Conservation (phyloP, 345 rosid genomes). For the Xanthoceras sorbifolium region DNA sequence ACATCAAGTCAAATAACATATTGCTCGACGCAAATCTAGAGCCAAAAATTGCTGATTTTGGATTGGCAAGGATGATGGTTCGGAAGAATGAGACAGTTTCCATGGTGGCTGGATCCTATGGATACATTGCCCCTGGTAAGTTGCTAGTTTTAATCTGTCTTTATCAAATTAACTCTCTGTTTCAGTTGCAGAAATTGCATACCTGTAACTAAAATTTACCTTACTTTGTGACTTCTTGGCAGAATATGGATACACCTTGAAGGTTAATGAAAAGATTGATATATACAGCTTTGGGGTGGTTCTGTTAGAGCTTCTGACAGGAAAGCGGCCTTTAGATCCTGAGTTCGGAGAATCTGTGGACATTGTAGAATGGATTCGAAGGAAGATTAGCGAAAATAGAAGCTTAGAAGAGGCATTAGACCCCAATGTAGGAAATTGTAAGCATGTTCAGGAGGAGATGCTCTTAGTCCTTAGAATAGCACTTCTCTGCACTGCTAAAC, state of each 20-base stretch:
- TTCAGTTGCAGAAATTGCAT: neutral
- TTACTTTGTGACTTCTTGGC: slow-evolving; percentile 21
- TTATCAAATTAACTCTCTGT: neutral
- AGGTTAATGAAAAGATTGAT: slow-evolving; percentile 94
- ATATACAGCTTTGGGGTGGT: slow-evolving; percentile 90
- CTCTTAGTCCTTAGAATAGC: slow-evolving; percentile 80
- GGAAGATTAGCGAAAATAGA: slow-evolving; percentile 61
- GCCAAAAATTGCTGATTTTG: slow-evolving; percentile 90
- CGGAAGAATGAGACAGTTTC: slow-evolving; percentile 87
- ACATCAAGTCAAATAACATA: slow-evolving; percentile 86
- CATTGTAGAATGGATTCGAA: slow-evolving; percentile 76
- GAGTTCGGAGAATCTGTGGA: slow-evolving; percentile 70
- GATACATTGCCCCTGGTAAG: slow-evolving; percentile 93
- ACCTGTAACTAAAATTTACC: neutral
- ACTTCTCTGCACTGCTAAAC: slow-evolving; percentile 82
- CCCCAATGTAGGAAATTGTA: slow-evolving; percentile 70
- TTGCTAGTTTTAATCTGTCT: neutral
- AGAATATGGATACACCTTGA: slow-evolving; percentile 90
- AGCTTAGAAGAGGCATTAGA: slow-evolving; percentile 71
- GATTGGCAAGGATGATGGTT: slow-evolving; percentile 88
- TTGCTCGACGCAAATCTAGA: slow-evolving; percentile 83
- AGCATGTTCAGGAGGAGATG: slow-evolving; percentile 94
- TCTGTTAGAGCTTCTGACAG: slow-evolving; percentile 76
- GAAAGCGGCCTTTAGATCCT: slow-evolving; percentile 64
- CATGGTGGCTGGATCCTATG: slow-evolving; percentile 96